Conservation (phyloP, 1,284 basidiomycete genomes). For the Marasmius sp. region DNA sequence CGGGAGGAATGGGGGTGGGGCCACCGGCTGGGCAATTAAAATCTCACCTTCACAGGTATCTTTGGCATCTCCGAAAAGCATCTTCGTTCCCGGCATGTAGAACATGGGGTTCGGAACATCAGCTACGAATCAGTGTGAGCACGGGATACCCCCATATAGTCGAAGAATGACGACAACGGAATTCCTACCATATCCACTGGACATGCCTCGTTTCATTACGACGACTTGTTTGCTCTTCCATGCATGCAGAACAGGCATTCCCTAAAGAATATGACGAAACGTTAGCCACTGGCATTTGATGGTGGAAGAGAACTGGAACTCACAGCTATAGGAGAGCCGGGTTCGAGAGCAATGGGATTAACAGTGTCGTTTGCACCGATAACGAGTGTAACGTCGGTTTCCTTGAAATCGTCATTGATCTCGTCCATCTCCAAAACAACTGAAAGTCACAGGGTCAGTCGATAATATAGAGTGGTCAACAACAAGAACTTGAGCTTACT, state of each 20-base stretch:
- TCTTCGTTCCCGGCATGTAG: slow-evolving; percentile 84
- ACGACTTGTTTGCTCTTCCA: slow-evolving; percentile 91
- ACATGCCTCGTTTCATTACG: slow-evolving; percentile 88
- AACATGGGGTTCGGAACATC: slow-evolving; percentile 90
- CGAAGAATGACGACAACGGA: slow-evolving; percentile 8
- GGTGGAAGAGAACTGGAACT: slow-evolving; percentile 11
- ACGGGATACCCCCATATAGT: slow-evolving; percentile 16
- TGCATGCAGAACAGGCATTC: slow-evolving; percentile 86
- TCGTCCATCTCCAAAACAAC: slow-evolving; percentile 91
- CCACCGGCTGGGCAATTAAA: neutral
- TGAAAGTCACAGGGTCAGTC: slow-evolving; percentile 24
- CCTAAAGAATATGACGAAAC: slow-evolving; percentile 33
- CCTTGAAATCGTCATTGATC: slow-evolving; percentile 85
- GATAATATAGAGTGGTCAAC: neutral
- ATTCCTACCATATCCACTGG: slow-evolving; percentile 72
- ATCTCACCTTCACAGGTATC: slow-evolving; percentile 77
- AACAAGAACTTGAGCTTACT: slow-evolving; percentile 45
- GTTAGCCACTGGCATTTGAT: neutral
- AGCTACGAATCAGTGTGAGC: slow-evolving; percentile 46
- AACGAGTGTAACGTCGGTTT: slow-evolving; percentile 82
- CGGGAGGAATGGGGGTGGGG: neutral
- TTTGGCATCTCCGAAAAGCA: slow-evolving; percentile 88
- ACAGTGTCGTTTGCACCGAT: slow-evolving; percentile 91
- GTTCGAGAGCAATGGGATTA: slow-evolving; percentile 86
- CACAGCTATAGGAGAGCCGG: slow-evolving; percentile 77